Conservation (phyloP, 768 basidiomycete species). For the Lyophyllum atratum region DNA sequence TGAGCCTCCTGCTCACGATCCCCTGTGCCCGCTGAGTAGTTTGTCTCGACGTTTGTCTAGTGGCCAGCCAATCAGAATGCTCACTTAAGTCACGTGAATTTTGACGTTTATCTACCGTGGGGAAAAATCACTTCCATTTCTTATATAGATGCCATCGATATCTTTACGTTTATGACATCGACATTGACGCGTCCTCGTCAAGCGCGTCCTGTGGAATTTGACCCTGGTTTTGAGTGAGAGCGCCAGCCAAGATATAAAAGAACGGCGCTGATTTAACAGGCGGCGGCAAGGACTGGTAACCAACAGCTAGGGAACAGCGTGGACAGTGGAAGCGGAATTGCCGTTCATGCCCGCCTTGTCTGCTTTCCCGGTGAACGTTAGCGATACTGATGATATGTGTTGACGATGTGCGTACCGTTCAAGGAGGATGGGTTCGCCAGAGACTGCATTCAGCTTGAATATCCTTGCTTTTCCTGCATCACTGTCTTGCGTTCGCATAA, state of each 20-base stretch:
- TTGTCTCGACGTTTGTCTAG: too few species aligned
- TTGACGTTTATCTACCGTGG: too few species aligned
- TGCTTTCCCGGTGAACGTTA: conserved; percentile 25
- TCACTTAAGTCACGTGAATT: too few species aligned
- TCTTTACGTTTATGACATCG: neutral
- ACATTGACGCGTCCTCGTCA: conserved; percentile 38
- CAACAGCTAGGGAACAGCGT: conserved; percentile 65
- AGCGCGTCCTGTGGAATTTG: conserved; percentile 85
- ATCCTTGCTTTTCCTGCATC: conserved; percentile 59
- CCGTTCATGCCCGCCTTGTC: conserved; percentile 69
- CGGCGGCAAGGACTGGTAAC: conserved; percentile 78
- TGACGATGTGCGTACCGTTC: conserved; percentile 60
- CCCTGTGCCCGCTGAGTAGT: too few species aligned
- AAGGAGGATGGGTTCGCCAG: conserved; percentile 69
- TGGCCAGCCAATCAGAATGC: too few species aligned
- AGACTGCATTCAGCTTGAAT: conserved; percentile 84
- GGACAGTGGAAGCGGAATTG: conserved; percentile 75
- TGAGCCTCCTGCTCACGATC: too few species aligned
- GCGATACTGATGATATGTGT: neutral
- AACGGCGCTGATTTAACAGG: conserved; percentile 78
- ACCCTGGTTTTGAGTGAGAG: conserved; percentile 87
- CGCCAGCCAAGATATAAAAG: conserved; percentile 79
- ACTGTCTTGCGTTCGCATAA: conserved; percentile 74
- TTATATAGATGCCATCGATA: too few species aligned
- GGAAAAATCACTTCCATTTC: too few species aligned